These are phyloP conservation scores for Malania oleifera DNA, from an alignment of 164 flowering plant genomes.

Conservation along the genomic window DNA sequence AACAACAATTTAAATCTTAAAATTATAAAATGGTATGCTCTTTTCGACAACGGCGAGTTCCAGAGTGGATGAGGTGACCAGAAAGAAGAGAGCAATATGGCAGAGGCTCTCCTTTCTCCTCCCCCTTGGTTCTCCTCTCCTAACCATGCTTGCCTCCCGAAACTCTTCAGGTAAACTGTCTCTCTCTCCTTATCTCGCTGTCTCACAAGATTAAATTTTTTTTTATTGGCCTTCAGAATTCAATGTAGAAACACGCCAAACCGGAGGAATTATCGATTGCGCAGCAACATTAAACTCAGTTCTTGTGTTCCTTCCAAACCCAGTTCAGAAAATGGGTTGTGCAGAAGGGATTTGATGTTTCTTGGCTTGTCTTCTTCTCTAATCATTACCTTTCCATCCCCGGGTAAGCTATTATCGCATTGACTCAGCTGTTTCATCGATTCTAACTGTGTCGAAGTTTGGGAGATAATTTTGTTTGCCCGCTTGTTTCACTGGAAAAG, in stretches of 20 bases:
- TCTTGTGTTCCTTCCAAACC: conserved; percentile 23
- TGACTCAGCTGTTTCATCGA: neutral
- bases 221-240: conserved; percentile 17
- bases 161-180: conserved; percentile 27
- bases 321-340: conserved; percentile 22
- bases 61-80: conserved; percentile 23
- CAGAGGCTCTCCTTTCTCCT: conserved; percentile 31
- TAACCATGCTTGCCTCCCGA: conserved; percentile 2
- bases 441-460: neutral
- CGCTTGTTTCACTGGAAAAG: neutral
- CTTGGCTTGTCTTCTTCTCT: conserved; percentile 51
- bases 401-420: conserved; percentile 27
- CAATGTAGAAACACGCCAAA: conserved; percentile 8
- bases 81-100: conserved; percentile 7
- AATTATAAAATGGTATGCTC: too few species aligned
- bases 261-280: conserved; percentile 16
- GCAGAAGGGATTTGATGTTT: conserved; percentile 55
- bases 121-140: conserved; percentile 21
- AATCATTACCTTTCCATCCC: conserved; percentile 26
- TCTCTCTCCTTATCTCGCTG: conserved; percentile 6
- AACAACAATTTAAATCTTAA: too few species aligned
- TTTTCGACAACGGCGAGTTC: too few species aligned
- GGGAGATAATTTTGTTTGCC: neutral
- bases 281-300: conserved; percentile 8
- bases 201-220: neutral